Evolutionary conservation across 176 grass and related monocot species (phyloP).

Genomic region (Oropetium thomaeum): DNA sequence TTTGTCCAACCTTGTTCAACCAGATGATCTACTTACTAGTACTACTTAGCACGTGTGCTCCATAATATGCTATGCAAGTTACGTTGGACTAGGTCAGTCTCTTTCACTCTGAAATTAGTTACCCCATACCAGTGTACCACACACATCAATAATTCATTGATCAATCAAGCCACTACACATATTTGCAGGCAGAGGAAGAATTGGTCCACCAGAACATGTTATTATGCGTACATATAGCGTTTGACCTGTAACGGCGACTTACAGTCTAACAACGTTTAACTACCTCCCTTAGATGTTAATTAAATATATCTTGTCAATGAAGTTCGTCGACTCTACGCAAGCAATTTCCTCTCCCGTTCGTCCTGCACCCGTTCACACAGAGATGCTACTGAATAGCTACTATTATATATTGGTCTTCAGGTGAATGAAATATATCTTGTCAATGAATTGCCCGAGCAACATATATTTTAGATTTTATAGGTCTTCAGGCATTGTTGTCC

Average conservation of each 20-base stretch:
- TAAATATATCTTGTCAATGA: slow-evolving; percentile 9
- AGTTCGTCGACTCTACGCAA: neutral
- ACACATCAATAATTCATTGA: neutral
- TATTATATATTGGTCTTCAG: too few relatives aligned
- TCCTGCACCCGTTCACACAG: neutral
- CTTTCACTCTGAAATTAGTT: neutral
- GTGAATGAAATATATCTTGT: too few relatives aligned
- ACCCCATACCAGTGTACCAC: neutral
- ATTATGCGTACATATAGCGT: neutral
- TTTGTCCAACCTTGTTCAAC: slow-evolving; percentile 48
- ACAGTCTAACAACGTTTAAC: slow-evolving; percentile 1
- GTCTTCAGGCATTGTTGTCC: too few relatives aligned
- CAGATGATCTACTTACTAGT: slow-evolving; percentile 37
- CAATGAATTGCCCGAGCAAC: too few relatives aligned
- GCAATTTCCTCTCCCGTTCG: neutral
- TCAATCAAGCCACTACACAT: neutral
- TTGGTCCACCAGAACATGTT: too few relatives aligned
- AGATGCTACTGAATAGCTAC: neutral
- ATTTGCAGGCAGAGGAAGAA: neutral
- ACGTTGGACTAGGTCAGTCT: slow-evolving; percentile 31
- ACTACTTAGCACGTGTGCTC: neutral
- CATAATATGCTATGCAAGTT: slow-evolving; percentile 1
- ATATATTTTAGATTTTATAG: too few relatives aligned
- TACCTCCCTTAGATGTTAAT: slow-evolving; percentile 3
- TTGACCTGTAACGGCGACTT: neutral